phyloP scores from a whole-genome alignment of 306 rosid genomes.

The apple (Malus domestica) region ASM211411v1 NC_041795.1:12438501-12439000 shows the following conservation, averaged over 20 bases:
- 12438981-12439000: conserved; percentile 94
- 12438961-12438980: conserved; percentile 84
- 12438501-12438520: conserved; percentile 88
- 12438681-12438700: conserved; percentile 97
- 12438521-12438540: conserved; percentile 94
- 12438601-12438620: conserved; percentile 89
- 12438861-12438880: conserved; percentile 64
- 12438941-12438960: conserved; percentile 97
- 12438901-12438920: conserved; percentile 80
- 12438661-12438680: conserved; percentile 72
- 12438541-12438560: conserved; percentile 87
- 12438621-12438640: conserved; percentile 95
- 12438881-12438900: conserved; percentile 89
- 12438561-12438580: conserved; percentile 97
- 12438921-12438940: conserved; percentile 82
- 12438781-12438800: conserved; percentile 80
- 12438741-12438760: conserved; percentile 64
- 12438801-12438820: conserved; percentile 63
- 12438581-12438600: conserved; percentile 91
- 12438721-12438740: conserved; percentile 78
- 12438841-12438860: conserved; percentile 76
- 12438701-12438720: conserved; percentile 94
- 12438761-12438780: conserved; percentile 89
- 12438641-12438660: conserved; percentile 79
- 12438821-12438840: conserved; percentile 68